Base-by-base conservation (phyloP, 2,329 filamentous ascomycete genomes). In the Apiospora sp. region DNA sequence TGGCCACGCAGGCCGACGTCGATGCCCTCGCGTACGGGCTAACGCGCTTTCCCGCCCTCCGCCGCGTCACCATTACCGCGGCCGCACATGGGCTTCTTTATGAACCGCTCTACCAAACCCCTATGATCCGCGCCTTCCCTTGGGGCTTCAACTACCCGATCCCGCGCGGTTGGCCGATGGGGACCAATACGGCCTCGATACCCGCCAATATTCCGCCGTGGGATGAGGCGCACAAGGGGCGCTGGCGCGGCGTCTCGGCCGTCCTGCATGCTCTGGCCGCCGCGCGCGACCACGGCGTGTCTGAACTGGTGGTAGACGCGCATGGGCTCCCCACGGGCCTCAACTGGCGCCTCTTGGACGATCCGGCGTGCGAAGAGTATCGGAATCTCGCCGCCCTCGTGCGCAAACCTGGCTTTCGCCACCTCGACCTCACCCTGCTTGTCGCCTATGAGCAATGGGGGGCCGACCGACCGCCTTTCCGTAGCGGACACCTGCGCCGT, bases 121-220 rank as follows among this genome's bases (percentile, higher is more conserved):
- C 69, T 1, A 71, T 71, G 69, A 67, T 71, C 43, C 69, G 54
- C 43, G 41, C 16, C 3, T 71, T 71, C 19, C 69, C 49, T 0
- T 13, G 30, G 12, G 69, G 69, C 69, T 67, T 71, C 41, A 48
- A 24, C 69, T 71, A 71, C 41, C 41, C 41, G 0, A 19, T 71
- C 19, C 69, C 54, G 22, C 37, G 49, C 43, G 69, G 49, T 37
- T 71, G 69, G 69, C 69, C 54, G n/a, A 54, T 8, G n/a, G 14
- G 22, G 12, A 30, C 34, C 16, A 12, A 13, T 16, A 8, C 30
- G 48, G 16, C 6, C n/a, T 24, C 46, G 27, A 34, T 8, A 5
- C 34, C 44, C 43, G 22, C n/a, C 4, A 4, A 1, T 13, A 3
- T 8, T 16, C 34, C 24, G 48, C 34, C 68, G 46, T 58, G 68